A percentile compares a stretch with the other conserved stretches of the same genome.
phyloP scores from a whole-genome alignment of 192 early-diverging fungal genomes.

The Rhizoclosmatium sp. region DNA sequence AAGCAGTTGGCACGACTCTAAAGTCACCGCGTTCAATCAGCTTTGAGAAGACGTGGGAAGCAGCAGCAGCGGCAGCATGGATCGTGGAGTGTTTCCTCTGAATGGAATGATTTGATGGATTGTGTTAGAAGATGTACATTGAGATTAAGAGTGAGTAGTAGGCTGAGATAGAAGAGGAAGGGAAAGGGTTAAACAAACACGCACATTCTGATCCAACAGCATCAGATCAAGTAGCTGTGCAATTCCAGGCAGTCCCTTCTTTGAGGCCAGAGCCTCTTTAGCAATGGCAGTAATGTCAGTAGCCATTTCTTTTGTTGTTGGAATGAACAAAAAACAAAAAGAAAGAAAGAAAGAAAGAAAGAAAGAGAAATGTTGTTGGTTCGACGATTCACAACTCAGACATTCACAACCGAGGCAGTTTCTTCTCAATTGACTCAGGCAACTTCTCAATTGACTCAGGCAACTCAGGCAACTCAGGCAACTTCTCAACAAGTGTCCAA shows the following conservation, averaged over 20 bases:
- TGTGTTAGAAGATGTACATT: neutral
- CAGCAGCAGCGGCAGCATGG: constrained; percentile 74
- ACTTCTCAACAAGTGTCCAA: neutral
- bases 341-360: constrained; percentile 19
- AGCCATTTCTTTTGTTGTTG: neutral
- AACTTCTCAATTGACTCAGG: too few species aligned
- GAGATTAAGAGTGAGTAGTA: neutral
- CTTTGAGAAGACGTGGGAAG: constrained; percentile 72
- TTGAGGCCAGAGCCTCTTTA: constrained; percentile 68
- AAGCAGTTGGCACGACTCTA: constrained; percentile 13
- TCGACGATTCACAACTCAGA: too few species aligned
- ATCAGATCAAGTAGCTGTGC: constrained; percentile 64
- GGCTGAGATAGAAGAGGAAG: too few species aligned
- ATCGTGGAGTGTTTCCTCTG: constrained; percentile 44
- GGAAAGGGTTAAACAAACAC: too few species aligned
- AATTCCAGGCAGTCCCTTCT: constrained; percentile 79
- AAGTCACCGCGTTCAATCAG: constrained; percentile 48
- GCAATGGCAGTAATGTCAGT: constrained; percentile 53
- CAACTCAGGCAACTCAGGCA: neutral
- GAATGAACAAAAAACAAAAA: constrained; percentile 10
- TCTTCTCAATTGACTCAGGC: too few species aligned
- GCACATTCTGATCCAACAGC: constrained; percentile 5
- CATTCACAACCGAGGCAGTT: too few species aligned
- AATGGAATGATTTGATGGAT: neutral
- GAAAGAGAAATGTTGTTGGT: neutral